A percentile compares a stretch with the other conserved stretches of the same genome.
These are phyloP conservation scores for Nakaseomyces bracarensis DNA, from an alignment of 1,139 yeast species.

Conservation along the genomic window DNA sequence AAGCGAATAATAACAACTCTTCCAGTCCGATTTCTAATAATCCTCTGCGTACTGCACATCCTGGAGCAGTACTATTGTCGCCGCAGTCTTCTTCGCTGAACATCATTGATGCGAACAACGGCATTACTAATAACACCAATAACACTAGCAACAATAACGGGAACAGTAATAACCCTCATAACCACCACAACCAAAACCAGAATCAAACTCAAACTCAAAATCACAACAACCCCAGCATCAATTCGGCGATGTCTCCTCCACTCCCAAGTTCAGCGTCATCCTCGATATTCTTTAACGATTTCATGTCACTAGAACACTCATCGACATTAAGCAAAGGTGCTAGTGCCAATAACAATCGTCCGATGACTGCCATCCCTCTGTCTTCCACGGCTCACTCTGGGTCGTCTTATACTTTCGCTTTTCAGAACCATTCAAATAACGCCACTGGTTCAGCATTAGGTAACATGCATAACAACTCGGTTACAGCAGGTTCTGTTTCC, in stretches of 20 bases:
- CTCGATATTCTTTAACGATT: conserved; percentile 2
- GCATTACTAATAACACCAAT: too few relatives aligned
- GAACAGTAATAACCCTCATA: too few relatives aligned
- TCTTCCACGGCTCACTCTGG: background rate
- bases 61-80: conserved; percentile 34
- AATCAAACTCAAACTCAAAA: too few relatives aligned
- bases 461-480: conserved; percentile 4
- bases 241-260: conserved; percentile 10
- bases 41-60: conserved; percentile 26
- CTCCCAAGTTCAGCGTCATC: conserved; percentile 26
- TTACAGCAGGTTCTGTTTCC: conserved; percentile 8
- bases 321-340: background rate
- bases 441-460: background rate
- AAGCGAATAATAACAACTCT: conserved; percentile 1
- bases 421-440: background rate
- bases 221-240: too few relatives aligned
- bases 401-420: conserved; percentile 4
- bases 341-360: conserved; percentile 2
- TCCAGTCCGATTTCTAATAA: conserved; percentile 14
- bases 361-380: conserved; percentile 3
- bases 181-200: too few relatives aligned
- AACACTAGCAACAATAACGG: too few relatives aligned
- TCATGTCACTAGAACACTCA: background rate
- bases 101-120: conserved; percentile 6
- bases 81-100: conserved; percentile 27